Evolutionary conservation across 345 rosid genomes (phyloP), one percentile per base, ranked within the genome.

Genomic region (Eucalyptus marginata): DNA sequence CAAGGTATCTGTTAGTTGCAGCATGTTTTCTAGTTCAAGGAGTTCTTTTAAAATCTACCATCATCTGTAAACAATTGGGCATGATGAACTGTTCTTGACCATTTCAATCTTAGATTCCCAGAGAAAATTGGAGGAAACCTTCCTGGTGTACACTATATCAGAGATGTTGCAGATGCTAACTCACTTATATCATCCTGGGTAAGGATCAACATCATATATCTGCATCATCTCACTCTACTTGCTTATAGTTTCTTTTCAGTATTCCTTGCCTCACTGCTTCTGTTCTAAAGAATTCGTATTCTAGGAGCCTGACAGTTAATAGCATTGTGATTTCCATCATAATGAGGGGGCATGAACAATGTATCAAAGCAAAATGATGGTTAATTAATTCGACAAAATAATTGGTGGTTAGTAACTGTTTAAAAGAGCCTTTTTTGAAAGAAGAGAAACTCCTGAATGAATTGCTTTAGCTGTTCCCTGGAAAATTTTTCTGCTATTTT

Each of bases 81-180:
- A 27, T 89, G 29, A 86, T 85, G 16, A 80, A 46, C 52, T 91
- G 86, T 89, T 89, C 87, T 89, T 31, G 14, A 44, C 18, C 40
- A 33, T 80, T 27, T 91, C 88, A 90, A 51, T 89, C 66, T 87
- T 88, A 97, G 99, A 92, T 95, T 97, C 89, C 99, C 99, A 2
- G 98, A 96, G 89, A 96, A 94, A 94, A 96, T 97, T 49, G 99
- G 99, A 84, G 99, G 99, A 89, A 94, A 93, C 90, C 93, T 96
- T 80, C 94, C 98, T 76, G 99, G 99, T 46, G 99, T 97, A 89
- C 99, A 96, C 94, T 96, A 96, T 88, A 95, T 96, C 88, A 93
- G 98, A 88, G 98, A 97, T 90, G 97, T 98, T 87, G 98, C 95
- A 59, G 99, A 98, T 94, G 98, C 99, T 62, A 95, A 98, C 89